These are phyloP conservation scores for Diaporthe velutina DNA, from an alignment of 2,329 filamentous ascomycete species.

Conservation along the genomic window DNA sequence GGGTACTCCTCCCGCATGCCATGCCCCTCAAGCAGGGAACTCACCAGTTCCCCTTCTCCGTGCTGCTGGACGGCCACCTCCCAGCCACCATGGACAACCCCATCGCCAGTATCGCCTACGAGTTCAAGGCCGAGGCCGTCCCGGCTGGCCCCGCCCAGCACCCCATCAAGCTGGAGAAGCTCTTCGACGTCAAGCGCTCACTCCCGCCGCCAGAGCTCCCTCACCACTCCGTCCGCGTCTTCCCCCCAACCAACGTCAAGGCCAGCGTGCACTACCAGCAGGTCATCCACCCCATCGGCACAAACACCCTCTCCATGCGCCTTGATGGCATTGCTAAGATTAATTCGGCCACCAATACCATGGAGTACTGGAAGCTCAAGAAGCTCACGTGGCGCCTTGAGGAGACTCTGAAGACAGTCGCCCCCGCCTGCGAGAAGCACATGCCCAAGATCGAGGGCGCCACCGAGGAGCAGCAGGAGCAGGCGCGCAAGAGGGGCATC, in stretches of 20 bases:
- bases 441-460: constrained; percentile 63
- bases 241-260: constrained; percentile 95
- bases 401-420: constrained; percentile 84
- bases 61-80: constrained; percentile 86
- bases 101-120: constrained; percentile 82
- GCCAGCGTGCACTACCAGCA: constrained; percentile 85
- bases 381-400: constrained; percentile 95
- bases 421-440: constrained; percentile 85
- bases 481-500: constrained; percentile 71
- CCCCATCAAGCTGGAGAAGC: constrained; percentile 73
- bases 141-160: constrained; percentile 60
- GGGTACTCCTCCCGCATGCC: constrained; percentile 78
- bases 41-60: constrained; percentile 90
- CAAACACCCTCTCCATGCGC: constrained; percentile 82
- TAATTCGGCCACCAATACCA: constrained; percentile 77
- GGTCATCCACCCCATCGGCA: constrained; percentile 87
- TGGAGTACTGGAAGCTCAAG: constrained; percentile 87
- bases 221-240: constrained; percentile 92
- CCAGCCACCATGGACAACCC: constrained; percentile 84
- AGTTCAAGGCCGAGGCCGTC: constrained; percentile 77
- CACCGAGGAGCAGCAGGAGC: constrained; percentile 47
- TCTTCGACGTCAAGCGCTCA: constrained; percentile 82
- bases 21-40: constrained; percentile 66
- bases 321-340: constrained; percentile 86
- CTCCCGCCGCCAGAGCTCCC: constrained; percentile 80